phyloP scores from a whole-genome alignment of 208 protist species.

The Trypanosoma platydactyli region DNA sequence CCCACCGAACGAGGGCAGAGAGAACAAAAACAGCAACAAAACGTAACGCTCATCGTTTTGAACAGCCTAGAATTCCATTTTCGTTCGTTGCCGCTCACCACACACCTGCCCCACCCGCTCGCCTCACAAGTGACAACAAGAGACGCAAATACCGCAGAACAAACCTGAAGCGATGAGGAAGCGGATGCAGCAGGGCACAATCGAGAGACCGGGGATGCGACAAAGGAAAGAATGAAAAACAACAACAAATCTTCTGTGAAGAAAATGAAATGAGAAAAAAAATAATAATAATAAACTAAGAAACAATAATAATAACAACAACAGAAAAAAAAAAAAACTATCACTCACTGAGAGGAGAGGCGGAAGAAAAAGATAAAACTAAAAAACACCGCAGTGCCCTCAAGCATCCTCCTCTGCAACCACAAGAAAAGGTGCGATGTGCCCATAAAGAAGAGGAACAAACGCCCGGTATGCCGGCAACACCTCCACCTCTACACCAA shows the following conservation, averaged over 20 bases:
- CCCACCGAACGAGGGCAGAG: no score
- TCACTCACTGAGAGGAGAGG: not conserved
- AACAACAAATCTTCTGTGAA: not conserved
- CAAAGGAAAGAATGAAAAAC: no score
- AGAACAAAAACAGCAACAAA: no score
- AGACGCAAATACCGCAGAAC: no score
- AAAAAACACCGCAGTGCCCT: not conserved
- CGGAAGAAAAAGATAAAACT: not conserved
- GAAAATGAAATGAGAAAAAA: conserved; percentile 15
- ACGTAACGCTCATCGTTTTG: no score
- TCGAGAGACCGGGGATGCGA: no score
- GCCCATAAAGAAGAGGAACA: conserved; percentile 49
- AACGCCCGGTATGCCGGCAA: conserved; percentile 50
- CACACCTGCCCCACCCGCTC: no score
- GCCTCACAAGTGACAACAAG: no score
- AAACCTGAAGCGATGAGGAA: no score
- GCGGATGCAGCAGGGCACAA: no score
- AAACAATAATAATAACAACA: conserved; percentile 9
- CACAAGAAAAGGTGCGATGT: conserved; percentile 72
- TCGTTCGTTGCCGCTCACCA: no score
- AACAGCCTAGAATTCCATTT: no score
- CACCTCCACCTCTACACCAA: conserved; percentile 58
- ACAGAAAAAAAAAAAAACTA: not conserved
- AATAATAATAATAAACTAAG: conserved; percentile 3
- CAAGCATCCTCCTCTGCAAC: conserved; percentile 32